These are phyloP conservation scores for Russula sp. DNA, from an alignment of 768 basidiomycete genomes.

Conservation along the genomic window DNA sequence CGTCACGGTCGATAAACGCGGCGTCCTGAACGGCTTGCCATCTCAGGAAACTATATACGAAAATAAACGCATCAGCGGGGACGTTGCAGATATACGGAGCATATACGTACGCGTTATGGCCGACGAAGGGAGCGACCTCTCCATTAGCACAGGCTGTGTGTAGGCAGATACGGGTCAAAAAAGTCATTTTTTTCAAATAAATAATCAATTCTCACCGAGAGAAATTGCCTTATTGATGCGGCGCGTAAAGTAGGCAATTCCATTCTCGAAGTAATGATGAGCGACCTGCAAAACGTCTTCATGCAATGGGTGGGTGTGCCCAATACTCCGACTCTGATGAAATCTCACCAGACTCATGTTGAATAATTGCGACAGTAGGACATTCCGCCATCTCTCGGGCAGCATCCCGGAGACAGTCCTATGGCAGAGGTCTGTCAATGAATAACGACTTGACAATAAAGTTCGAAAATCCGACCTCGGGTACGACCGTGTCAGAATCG, in stretches of 20 bases:
- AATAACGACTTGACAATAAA: constrained; percentile 1
- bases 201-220: constrained; percentile 32
- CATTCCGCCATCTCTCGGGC: constrained; percentile 49
- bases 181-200: neutral
- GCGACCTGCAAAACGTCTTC: constrained; percentile 56
- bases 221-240: constrained; percentile 49
- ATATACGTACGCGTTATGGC: constrained; percentile 42
- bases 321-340: neutral
- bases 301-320: constrained; percentile 33
- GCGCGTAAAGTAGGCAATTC: constrained; percentile 48
- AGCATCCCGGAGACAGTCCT: constrained; percentile 53
- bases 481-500: constrained; percentile 52
- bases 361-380: constrained; percentile 51
- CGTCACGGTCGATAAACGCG: constrained; percentile 50
- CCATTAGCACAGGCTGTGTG: constrained; percentile 41
- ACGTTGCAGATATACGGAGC: neutral
- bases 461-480: constrained; percentile 35
- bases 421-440: constrained; percentile 12
- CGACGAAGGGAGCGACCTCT: constrained; percentile 46
- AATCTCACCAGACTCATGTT: constrained; percentile 45
- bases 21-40: constrained; percentile 61
- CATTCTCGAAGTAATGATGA: constrained; percentile 52
- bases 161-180: neutral
- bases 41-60: constrained; percentile 43
- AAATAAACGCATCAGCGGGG: neutral